These are phyloP conservation scores for Geosmithia putterillii DNA, from an alignment of 2,329 filamentous ascomycete species.

Conservation along the genomic window DNA sequence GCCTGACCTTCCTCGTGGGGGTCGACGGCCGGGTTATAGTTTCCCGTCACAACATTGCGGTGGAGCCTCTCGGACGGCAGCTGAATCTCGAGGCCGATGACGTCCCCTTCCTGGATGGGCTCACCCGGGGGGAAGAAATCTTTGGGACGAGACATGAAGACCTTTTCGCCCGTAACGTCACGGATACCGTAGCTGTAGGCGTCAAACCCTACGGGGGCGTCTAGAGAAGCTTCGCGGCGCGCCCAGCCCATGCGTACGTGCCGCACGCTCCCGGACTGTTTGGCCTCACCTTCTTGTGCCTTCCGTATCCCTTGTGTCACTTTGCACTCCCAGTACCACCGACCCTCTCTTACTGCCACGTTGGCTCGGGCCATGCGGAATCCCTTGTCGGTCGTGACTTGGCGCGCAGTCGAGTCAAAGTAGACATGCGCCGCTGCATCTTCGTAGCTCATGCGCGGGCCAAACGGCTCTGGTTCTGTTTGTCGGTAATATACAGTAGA, in stretches of 20 bases:
- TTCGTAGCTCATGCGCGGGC: conserved; percentile 81
- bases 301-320: conserved; percentile 60
- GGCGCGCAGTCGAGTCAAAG: conserved; percentile 62
- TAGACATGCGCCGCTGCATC: conserved; percentile 79
- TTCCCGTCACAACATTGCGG: conserved; percentile 74
- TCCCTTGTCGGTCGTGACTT: conserved; percentile 83
- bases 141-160: conserved; percentile 87
- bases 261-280: conserved; percentile 32
- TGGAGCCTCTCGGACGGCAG: conserved; percentile 78
- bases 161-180: conserved; percentile 80
- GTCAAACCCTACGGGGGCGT: conserved; percentile 77
- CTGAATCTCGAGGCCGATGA: conserved; percentile 86
- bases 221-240: conserved; percentile 65
- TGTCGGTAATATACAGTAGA: conserved; percentile 82
- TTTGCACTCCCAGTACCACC: conserved; percentile 90
- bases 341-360: conserved; percentile 76
- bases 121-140: conserved; percentile 74
- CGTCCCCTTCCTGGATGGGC: conserved; percentile 77
- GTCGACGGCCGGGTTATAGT: conserved; percentile 80
- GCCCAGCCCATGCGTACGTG: conserved; percentile 83
- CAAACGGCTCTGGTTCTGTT: conserved; percentile 74
- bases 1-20: conserved; percentile 41
- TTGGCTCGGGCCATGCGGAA: conserved; percentile 89
- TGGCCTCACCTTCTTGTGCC: conserved; percentile 25
- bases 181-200: conserved; percentile 90